Conservation (phyloP, 2,329 filamentous ascomycete species). For the Chaetomium globosum region DNA sequence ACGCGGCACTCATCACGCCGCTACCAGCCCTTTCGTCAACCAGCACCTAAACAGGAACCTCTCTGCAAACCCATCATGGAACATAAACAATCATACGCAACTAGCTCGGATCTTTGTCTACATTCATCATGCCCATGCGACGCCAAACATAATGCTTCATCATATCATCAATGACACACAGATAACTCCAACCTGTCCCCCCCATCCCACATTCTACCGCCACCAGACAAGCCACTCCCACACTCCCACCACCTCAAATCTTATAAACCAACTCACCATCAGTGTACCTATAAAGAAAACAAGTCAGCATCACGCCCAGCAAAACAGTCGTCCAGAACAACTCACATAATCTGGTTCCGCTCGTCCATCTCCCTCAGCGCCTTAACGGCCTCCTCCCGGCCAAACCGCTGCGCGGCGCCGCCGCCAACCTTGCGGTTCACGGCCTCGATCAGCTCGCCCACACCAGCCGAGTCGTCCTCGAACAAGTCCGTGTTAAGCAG, state of each 20-base stretch:
- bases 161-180: neutral
- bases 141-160: slow-evolving; percentile 15
- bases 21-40: too few species aligned
- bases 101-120: neutral
- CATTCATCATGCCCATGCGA: slow-evolving; percentile 15
- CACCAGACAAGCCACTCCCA: too few species aligned
- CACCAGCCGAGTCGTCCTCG: slow-evolving; percentile 77
- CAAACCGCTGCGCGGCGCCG: slow-evolving; percentile 59
- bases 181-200: neutral
- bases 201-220: neutral
- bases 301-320: slow-evolving; percentile 25
- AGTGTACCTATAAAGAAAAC: slow-evolving; percentile 50
- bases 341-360: slow-evolving; percentile 89
- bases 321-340: slow-evolving; percentile 35
- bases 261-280: slow-evolving; percentile 70
- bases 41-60: too few species aligned
- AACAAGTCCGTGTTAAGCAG: slow-evolving; percentile 84
- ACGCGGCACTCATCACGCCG: neutral
- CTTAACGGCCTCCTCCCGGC: slow-evolving; percentile 69
- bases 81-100: neutral
- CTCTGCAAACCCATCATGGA: neutral
- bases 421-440: slow-evolving; percentile 72
- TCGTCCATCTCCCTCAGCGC: slow-evolving; percentile 80
- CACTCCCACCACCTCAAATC: slow-evolving; percentile 54
- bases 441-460: slow-evolving; percentile 73